Base-by-base conservation (phyloP, 805 yeast genomes). In the Hanseniaspora occidentalis region DNA sequence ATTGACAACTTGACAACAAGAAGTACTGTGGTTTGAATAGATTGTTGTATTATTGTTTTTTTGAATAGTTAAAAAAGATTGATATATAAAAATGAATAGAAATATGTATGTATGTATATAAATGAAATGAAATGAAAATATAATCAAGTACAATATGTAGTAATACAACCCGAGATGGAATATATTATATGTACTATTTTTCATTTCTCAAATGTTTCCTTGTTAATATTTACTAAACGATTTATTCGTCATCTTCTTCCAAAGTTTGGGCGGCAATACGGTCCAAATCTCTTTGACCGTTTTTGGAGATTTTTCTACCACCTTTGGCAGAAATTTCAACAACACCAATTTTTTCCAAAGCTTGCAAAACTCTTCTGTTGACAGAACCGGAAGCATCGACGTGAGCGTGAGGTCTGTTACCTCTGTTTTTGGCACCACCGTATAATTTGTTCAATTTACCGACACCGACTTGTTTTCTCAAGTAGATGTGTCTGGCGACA, bases 271-370 rank as follows among this genome's bases (percentile, higher is more conserved):
- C 95, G 66, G 97, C 97, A 70, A 89, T 89, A 81, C 99, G 96
- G 77, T 92, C 99, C 76, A 92, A 83, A 77, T 92, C 99, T 84
- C 98, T 88, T 77, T 89, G 97, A 69, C 99, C 99, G 74, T 86
- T 84, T 69, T 85, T 96, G 52, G 96, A 82, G 79, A 92, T 85
- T 73, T 88, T 85, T 81, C 98, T 92, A 71, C 98, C 98, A 69
- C 96, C 96, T 74, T 84, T 85, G 72, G 86, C 84, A 66, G 95
- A 79, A 68, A 82, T 75, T 76, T 89, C 98, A 60, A 92, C 75
- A 58, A 92, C 85, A 70, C 97, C 97, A 54, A 92, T 82, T 78
- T 89, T 88, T 79, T 88, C 96, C 65, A 92, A 84, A 62, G 97
- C 79, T 75, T 92, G 98, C 65, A 92, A 77, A 58, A 84, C 96